These are phyloP conservation scores for Corymbia citriodora DNA, from an alignment of 441 rosid species.

Conservation along the genomic window DNA sequence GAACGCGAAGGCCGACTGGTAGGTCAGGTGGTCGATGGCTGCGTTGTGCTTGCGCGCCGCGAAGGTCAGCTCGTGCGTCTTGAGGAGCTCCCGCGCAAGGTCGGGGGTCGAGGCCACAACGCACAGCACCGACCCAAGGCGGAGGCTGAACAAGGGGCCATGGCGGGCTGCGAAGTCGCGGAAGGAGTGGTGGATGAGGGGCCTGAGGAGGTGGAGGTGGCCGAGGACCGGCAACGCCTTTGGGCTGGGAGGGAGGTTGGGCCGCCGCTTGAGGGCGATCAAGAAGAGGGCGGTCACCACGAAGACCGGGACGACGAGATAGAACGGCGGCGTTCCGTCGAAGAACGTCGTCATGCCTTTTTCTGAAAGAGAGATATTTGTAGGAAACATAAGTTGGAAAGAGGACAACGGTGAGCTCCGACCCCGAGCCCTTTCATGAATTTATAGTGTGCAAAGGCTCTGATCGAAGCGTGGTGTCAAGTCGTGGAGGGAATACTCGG, in stretches of 20 bases:
- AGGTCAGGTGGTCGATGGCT: neutral
- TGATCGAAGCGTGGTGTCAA: neutral
- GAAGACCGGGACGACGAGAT: neutral
- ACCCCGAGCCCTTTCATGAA: neutral
- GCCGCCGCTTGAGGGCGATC: neutral
- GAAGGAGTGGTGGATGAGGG: neutral
- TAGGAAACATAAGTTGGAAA: neutral
- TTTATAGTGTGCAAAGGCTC: neutral
- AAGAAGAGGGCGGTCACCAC: neutral
- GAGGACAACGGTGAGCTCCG: neutral
- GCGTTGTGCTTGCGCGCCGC: neutral
- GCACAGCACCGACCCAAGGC: neutral
- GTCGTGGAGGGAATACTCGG: neutral
- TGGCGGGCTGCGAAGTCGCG: neutral
- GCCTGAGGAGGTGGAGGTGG: neutral
- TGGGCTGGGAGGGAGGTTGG: neutral
- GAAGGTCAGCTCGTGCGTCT: neutral
- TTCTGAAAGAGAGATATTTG: neutral
- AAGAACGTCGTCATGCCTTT: neutral
- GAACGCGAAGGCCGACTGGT: neutral
- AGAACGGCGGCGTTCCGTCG: neutral
- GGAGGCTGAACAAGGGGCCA: neutral
- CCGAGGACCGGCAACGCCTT: neutral
- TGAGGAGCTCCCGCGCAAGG: neutral
- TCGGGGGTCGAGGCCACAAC: neutral